A percentile compares a stretch with the other conserved stretches of the same genome.
Conservation (phyloP, 345 rosid species). For the Arabidopsis suecica region DNA sequence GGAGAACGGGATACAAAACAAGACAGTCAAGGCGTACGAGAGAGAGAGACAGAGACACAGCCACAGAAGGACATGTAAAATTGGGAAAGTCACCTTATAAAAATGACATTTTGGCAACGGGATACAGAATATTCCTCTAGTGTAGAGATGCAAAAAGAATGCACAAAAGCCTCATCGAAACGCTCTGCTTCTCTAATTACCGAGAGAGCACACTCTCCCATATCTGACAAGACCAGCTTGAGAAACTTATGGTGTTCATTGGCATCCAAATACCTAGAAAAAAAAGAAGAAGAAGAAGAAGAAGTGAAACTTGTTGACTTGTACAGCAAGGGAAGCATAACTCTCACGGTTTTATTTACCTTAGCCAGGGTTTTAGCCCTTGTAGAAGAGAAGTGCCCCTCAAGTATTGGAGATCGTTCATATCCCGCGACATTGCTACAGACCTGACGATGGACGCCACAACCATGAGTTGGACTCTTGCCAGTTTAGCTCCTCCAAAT, state of each 20-base stretch:
- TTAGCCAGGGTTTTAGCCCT: conserved; percentile 2
- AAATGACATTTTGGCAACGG: conserved; percentile 16
- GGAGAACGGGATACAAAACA: conserved; percentile 1
- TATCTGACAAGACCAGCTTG: conserved; percentile 2
- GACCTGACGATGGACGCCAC: conserved; percentile 7
- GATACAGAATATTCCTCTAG: not conserved
- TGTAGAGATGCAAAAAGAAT: not conserved
- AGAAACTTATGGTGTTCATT: not conserved
- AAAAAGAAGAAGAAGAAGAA: no score
- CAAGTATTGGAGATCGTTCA: not conserved
- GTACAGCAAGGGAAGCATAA: not conserved
- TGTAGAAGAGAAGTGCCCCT: not conserved
- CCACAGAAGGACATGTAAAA: not conserved
- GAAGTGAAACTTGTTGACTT: conserved; percentile 8
- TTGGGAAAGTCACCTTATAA: conserved; percentile 11
- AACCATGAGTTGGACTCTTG: not conserved
- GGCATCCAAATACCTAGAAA: conserved; percentile 13
- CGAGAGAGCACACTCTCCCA: conserved; percentile 24
- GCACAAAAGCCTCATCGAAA: not conserved
- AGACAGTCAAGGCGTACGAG: not conserved
- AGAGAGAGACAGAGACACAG: not conserved
- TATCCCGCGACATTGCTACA: conserved; percentile 17
- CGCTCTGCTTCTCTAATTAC: conserved; percentile 9
- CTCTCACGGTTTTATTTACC: not conserved
- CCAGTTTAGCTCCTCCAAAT: not conserved